Evolutionary conservation across 2,329 filamentous ascomycete genomes (phyloP).

Genomic region (Paraconiothyrium sp.): DNA sequence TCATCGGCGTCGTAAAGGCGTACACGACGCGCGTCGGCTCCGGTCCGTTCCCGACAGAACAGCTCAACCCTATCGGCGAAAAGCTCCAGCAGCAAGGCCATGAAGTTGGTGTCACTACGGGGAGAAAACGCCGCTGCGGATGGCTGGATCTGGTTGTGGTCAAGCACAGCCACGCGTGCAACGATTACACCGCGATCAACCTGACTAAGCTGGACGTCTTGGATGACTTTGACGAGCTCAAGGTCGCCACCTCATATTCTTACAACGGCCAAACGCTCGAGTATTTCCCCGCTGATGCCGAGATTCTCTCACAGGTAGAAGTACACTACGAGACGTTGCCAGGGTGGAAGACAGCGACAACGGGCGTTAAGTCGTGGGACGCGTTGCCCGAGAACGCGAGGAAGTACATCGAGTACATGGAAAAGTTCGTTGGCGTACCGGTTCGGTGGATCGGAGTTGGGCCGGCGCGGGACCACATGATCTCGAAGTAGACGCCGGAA

Average conservation of each 20-base stretch:
- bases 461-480: slow-evolving; percentile 71
- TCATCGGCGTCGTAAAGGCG: slow-evolving; percentile 73
- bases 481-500: slow-evolving; percentile 55
- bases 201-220: slow-evolving; percentile 75
- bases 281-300: slow-evolving; percentile 72
- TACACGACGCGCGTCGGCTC: slow-evolving; percentile 70
- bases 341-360: slow-evolving; percentile 74
- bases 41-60: slow-evolving; percentile 75
- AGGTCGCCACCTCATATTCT: slow-evolving; percentile 76
- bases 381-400: slow-evolving; percentile 71
- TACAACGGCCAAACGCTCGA: slow-evolving; percentile 65
- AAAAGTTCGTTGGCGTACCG: slow-evolving; percentile 70
- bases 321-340: slow-evolving; percentile 74
- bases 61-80: slow-evolving; percentile 65
- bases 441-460: slow-evolving; percentile 74
- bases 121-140: slow-evolving; percentile 69
- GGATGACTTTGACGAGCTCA: slow-evolving; percentile 77
- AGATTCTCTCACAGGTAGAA: slow-evolving; percentile 66
- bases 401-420: slow-evolving; percentile 73
- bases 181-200: slow-evolving; percentile 73
- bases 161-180: slow-evolving; percentile 71
- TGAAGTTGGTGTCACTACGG: slow-evolving; percentile 67
- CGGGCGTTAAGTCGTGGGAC: slow-evolving; percentile 66
- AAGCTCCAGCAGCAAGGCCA: slow-evolving; percentile 65
- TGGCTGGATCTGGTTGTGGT: slow-evolving; percentile 75